Percentiles rank a stretch among this genome's conserved stretches.
These are phyloP conservation scores for Cystobasidium onofrii DNA, from an alignment of 768 basidiomycete species.

Conservation along the genomic window DNA sequence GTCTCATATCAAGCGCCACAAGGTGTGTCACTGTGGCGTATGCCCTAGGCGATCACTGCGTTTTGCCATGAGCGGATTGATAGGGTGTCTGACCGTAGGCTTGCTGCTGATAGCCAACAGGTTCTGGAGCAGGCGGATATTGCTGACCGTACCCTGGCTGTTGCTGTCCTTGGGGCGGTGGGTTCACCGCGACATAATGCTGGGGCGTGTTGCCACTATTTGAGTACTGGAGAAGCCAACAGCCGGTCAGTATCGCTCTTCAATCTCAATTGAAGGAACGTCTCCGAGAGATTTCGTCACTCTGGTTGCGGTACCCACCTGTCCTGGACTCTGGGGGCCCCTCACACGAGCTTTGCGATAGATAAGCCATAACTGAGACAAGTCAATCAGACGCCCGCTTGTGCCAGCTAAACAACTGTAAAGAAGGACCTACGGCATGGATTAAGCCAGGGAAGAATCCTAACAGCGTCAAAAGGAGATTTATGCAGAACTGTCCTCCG, in stretches of 20 bases:
- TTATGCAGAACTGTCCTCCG: conserved; percentile 10
- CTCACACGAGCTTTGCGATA: not conserved
- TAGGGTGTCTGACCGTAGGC: not conserved
- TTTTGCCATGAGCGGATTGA: not conserved
- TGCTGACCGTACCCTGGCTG: not conserved
- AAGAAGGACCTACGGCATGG: conserved; percentile 2
- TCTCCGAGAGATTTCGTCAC: too few relatives aligned
- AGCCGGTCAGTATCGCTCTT: not conserved
- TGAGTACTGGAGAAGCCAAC: not conserved
- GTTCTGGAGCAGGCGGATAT: not conserved
- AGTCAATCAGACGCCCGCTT: too few relatives aligned
- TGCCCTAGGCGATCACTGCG: too few relatives aligned
- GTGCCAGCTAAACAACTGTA: too few relatives aligned
- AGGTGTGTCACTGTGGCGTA: too few relatives aligned
- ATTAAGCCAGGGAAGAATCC: conserved; percentile 17
- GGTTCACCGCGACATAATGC: conserved; percentile 11
- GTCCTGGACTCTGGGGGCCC: not conserved
- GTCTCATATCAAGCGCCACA: too few relatives aligned
- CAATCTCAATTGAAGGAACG: too few relatives aligned
- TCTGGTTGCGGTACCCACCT: not conserved
- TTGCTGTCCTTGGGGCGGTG: not conserved
- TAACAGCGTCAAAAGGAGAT: not conserved
- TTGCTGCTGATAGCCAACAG: not conserved
- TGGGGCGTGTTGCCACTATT: not conserved
- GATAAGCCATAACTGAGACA: conserved; percentile 8